phyloP scores from a whole-genome alignment of 2,329 filamentous ascomycete genomes.

The Aspergillus sp. region DNA sequence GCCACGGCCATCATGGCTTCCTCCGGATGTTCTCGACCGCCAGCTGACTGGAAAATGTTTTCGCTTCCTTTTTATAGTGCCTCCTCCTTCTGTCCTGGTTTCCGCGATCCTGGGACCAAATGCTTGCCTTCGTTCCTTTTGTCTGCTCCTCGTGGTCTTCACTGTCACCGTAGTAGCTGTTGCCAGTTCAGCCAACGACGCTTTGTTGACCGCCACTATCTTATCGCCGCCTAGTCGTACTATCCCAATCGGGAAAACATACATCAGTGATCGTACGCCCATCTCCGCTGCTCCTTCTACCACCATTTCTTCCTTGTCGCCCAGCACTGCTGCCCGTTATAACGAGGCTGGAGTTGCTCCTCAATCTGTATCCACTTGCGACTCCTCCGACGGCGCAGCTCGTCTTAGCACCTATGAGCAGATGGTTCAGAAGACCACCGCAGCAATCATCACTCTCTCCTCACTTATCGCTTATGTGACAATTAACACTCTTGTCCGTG shows the following conservation, averaged over 20 bases:
- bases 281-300: background rate
- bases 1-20: constrained; percentile 7
- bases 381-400: constrained; percentile 12
- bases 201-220: constrained; percentile 15
- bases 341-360: constrained; percentile 5
- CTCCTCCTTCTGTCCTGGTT: constrained; percentile 10
- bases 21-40: constrained; percentile 21
- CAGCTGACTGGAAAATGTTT: constrained; percentile 19
- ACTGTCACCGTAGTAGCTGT: constrained; percentile 3
- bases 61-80: constrained; percentile 24
- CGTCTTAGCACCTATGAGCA: constrained; percentile 27
- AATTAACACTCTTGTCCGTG: constrained; percentile 51
- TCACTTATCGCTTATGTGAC: constrained; percentile 45
- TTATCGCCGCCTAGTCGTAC: constrained; percentile 5
- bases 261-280: constrained; percentile 10
- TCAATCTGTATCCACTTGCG: background rate
- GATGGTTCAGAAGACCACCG: constrained; percentile 43
- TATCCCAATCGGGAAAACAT: constrained; percentile 11
- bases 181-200: constrained; percentile 9
- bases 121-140: constrained; percentile 14
- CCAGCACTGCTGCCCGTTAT: background rate
- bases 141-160: constrained; percentile 15
- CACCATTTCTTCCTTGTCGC: background rate
- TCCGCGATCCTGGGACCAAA: constrained; percentile 12
- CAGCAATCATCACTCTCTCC: constrained; percentile 41